Evolutionary conservation across 1,139 yeast species (phyloP), one percentile per base, ranked within the genome.

Genomic region (Suhomyces yuchorum): DNA sequence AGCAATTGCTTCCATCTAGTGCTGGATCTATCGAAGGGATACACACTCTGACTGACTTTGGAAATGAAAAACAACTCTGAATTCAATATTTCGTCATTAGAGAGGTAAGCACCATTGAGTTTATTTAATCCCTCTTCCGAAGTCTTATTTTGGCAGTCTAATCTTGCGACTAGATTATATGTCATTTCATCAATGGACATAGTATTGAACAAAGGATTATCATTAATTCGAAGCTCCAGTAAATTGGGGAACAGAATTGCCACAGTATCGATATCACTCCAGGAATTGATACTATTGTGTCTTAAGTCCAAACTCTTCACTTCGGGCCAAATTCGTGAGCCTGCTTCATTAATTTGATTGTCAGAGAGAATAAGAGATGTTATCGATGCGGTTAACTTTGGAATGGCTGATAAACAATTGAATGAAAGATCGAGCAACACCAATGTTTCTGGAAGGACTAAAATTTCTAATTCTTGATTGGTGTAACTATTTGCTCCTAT

Each of bases 21-120:
- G 34, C 62, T 47, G 22, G 50, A 44, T 2, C 51, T 46, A 46
- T 70, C 59, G 48, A 68, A 71, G 1, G 49, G 46, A 37, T 67
- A 59, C 8, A 58, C 55, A 0, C 71, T 70, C 17, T 63, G 58
- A 12, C 59, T 62, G 0, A 85, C 82, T 53, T 75, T 75, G 2
- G 84, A 75, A 30, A 86, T 70, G 54, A 86, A 84, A 57, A 79
- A 88, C 4, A 87, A 61, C 58, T 89, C 96, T 0, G 88, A 85
- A 53, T 85, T 87, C 2, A 53, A 54, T 24, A 90, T 71, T 47
- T 84, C 87, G 1, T 67, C 73, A 1, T 49, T 49, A 1, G 69
- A 60, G 7, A 88, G 65, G 0, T 43, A 42, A 1, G 81, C 73
- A 1, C 96, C 96, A 56, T 90, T 83, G 15, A 90, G 62, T 20